Evolutionary conservation across 2,329 filamentous ascomycete species (phyloP), one percentile per base, ranked within the genome.

Genomic region (Neobulgaria alba): DNA sequence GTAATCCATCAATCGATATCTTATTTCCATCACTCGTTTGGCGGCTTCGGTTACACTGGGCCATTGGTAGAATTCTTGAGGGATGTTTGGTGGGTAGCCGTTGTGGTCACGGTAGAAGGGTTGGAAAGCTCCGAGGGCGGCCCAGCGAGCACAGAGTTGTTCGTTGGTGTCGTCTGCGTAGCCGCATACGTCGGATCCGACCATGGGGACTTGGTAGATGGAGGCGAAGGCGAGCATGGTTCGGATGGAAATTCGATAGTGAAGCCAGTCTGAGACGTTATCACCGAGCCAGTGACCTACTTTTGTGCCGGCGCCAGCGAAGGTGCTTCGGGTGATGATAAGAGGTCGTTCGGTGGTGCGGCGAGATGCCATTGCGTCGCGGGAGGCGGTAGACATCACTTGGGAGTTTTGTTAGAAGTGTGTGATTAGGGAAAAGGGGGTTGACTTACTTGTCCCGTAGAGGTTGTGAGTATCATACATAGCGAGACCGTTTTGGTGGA

Each of bases 1-100:
- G 63, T 89, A 89, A 54, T 88, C 84, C 10, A 89, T 67, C n/a
- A 89, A 67, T 21, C 74, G 71, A 64, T 89, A 89, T n/a, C 85
- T 73, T 35, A 79, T 77, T 20, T 72, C 72, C 52, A 89, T 86
- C 14, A 78, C 81, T 43, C 75, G 79, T 41, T 71, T 72, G 0
- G 82, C 82, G 0, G 81, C 79, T 7, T 70, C 63, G 0, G 81
- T 67, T 4, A 85, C 81, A 1, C 66, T 61, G 0, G 67, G 63
- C 79, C 81, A 88, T 33, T 67, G 72, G 61, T 88, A 90, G 58
- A 85, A 82, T 57, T 88, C 84, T 55, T 88, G 84, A 1, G 67
- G 58, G n/a, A 72, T 66, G 3, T 61, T 59, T 21, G 61, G 63
- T 49, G 55, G 36, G 56, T 32, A 73, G 31, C 69, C 60, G 43